A percentile compares a stretch with the other conserved stretches of the same genome.
Evolutionary conservation across 176 grass and related monocot species (phyloP).

Genomic region (Ensete glaucum): DNA sequence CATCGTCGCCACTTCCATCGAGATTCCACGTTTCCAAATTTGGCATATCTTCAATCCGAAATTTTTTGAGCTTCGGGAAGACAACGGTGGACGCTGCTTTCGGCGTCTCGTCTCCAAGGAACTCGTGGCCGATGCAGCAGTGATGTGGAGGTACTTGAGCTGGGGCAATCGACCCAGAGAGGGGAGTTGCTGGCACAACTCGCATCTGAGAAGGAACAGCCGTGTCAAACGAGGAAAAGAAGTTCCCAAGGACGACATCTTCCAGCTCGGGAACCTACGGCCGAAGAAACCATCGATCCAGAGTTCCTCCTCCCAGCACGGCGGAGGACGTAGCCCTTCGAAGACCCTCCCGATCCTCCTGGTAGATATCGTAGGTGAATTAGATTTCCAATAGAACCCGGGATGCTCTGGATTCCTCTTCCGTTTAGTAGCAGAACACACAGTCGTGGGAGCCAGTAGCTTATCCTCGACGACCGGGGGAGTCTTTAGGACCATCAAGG

Average conservation of each 20-base stretch:
- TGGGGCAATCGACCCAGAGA: slow-evolving; percentile 42
- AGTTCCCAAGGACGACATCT: slow-evolving; percentile 19
- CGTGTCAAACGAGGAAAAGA: slow-evolving; percentile 39
- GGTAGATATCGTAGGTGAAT: slow-evolving; percentile 2
- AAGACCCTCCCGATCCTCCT: slow-evolving; percentile 50
- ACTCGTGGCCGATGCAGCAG: slow-evolving; percentile 22
- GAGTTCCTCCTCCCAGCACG: slow-evolving; percentile 41
- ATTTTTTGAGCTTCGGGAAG: slow-evolving; percentile 48
- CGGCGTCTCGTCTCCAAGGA: slow-evolving; percentile 33
- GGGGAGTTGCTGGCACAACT: slow-evolving; percentile 34
- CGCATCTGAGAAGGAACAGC: slow-evolving; percentile 39
- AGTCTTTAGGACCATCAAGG: neutral
- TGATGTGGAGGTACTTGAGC: slow-evolving; percentile 45
- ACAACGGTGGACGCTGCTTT: slow-evolving; percentile 13
- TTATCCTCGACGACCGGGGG: neutral
- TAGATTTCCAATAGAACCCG: slow-evolving; percentile 19
- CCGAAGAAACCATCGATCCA: slow-evolving; percentile 51
- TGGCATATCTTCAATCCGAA: slow-evolving; percentile 38
- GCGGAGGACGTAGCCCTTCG: slow-evolving; percentile 41
- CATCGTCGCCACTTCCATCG: slow-evolving; percentile 16
- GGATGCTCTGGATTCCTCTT: slow-evolving; percentile 6
- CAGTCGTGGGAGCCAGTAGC: neutral
- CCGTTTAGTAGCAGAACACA: slow-evolving; percentile 9
- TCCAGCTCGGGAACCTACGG: slow-evolving; percentile 44
- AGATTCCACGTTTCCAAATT: slow-evolving; percentile 47